Evolutionary conservation across 768 basidiomycete genomes (phyloP), one percentile per base, ranked within the genome.

Genomic region (Agrocybe chaxingu): DNA sequence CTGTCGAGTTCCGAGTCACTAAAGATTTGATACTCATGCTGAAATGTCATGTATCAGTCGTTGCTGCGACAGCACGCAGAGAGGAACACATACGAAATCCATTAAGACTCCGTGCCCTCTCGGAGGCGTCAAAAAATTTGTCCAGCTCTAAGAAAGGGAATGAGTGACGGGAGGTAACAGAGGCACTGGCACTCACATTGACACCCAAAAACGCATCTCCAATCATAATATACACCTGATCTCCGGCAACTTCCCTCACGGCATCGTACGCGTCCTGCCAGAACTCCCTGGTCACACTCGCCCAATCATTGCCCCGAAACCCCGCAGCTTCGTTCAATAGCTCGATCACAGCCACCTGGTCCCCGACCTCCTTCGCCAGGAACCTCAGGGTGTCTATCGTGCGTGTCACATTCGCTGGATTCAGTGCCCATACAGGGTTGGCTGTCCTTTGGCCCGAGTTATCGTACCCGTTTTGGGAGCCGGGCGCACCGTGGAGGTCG

Each of bases 21-120:
- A 69, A 89, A 89, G 47, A 89, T 78, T 63, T 88, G 87, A 58
- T 89, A 89, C 63, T 84, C 77, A 61, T 89, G 85, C 80, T 86
- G 47, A 7, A 47, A 33, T n/a, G 30, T 13, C 45, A 46, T 30
- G 41, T 13, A 46, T 42, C n/a, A 47, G 47, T 24, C 19, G 6
- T 31, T 2, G n/a, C 40, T 2, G 9, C 33, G 31, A 39, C 18
- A 3, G 30, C 10, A n/a, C 9, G 7, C 13, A 18, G n/a, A 42
- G 29, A 40, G 24, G 33, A 10, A 11, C 8, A 63, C 74, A 52
- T 54, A 85, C 84, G 54, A 75, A 78, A 62, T 87, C 85, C 80
- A 88, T 85, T 41, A 87, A 55, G 16, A 82, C 82, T 8, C 77
- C 79, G 53, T 78, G 69, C n/a, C 70, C 80, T 50, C 62, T 63